Conservation (phyloP, 208 protist genomes). For the Naegleria gruberi region DNA sequence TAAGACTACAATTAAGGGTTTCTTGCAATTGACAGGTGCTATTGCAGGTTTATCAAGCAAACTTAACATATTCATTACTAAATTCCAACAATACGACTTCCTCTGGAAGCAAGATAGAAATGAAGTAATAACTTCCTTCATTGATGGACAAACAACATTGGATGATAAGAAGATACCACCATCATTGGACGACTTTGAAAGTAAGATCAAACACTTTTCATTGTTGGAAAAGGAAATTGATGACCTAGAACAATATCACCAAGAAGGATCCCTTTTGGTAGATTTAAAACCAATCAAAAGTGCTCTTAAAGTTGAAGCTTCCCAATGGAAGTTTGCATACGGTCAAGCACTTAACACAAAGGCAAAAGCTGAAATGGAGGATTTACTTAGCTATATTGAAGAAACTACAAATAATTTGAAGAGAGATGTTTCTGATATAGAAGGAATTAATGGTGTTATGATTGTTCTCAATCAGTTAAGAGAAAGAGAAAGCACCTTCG, state of each 20-base stretch:
- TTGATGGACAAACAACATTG: constrained; percentile 32
- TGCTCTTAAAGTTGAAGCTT: constrained; percentile 39
- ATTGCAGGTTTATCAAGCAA: constrained; percentile 43
- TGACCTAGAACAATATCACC: constrained; percentile 38
- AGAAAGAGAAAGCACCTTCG: constrained; percentile 45
- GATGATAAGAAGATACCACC: constrained; percentile 32
- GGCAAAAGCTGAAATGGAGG: constrained; percentile 41
- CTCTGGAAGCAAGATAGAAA: constrained; percentile 4
- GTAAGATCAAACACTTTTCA: constrained; percentile 39
- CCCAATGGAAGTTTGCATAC: constrained; percentile 51
- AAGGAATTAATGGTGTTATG: constrained; percentile 49
- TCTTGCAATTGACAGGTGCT: constrained; percentile 50
- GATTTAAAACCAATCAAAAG: constrained; percentile 52
- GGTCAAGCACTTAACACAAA: constrained; percentile 45
- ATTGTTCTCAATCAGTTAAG: constrained; percentile 41
- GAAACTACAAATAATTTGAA: constrained; percentile 43
- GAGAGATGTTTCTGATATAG: constrained; percentile 47
- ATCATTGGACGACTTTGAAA: constrained; percentile 43
- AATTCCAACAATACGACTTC: constrained; percentile 31
- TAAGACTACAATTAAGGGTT: constrained; percentile 46
- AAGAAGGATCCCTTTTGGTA: constrained; percentile 44
- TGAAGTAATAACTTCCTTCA: constrained; percentile 35
- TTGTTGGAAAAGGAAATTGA: constrained; percentile 32
- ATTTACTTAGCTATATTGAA: constrained; percentile 45
- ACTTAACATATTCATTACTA: constrained; percentile 41